These are phyloP conservation scores for Gossypioides kirkii DNA, from an alignment of 345 rosid species.

Conservation along the genomic window DNA sequence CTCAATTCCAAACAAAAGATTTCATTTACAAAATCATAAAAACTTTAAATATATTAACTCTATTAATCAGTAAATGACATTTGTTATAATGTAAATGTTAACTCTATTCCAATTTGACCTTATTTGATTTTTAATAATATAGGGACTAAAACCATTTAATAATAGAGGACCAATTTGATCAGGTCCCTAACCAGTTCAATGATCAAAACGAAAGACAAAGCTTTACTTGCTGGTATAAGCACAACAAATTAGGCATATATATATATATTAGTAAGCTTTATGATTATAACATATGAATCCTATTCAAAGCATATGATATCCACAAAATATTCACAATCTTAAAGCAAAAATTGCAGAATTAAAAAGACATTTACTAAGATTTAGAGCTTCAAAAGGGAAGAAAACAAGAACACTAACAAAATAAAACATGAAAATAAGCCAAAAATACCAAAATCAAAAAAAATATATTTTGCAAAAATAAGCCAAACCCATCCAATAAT, in stretches of 20 bases:
- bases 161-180: too few species aligned
- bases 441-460: constrained; percentile 1
- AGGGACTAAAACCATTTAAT: too few species aligned
- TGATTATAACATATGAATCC: too few species aligned
- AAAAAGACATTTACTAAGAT: not conserved
- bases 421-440: not conserved
- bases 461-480: not conserved
- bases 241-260: too few species aligned
- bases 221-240: not conserved
- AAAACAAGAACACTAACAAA: not conserved
- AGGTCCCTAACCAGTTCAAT: not conserved
- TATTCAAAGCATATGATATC: not conserved
- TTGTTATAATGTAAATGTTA: too few species aligned
- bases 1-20: too few species aligned
- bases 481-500: constrained; percentile 14
- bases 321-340: not conserved
- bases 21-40: too few species aligned
- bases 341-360: not conserved
- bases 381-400: not conserved
- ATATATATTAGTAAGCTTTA: too few species aligned
- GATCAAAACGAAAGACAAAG: not conserved
- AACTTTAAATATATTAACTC: too few species aligned
- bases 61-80: too few species aligned
- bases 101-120: too few species aligned
- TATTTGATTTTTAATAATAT: too few species aligned